phyloP scores from a whole-genome alignment of 148 eudicot species.

The Cornus controversa region DNA sequence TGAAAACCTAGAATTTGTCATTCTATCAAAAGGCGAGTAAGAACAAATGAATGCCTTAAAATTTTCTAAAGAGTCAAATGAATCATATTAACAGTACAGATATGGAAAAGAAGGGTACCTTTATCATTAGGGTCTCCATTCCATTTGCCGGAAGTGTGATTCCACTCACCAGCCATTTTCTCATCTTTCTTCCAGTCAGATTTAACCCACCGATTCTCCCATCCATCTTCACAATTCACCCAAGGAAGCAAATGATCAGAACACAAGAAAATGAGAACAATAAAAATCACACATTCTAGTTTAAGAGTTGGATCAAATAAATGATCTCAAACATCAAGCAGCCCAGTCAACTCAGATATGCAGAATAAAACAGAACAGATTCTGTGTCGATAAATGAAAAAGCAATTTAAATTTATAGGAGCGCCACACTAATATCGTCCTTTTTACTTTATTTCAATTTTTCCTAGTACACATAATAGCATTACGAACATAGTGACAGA shows the following conservation, averaged over 20 bases:
- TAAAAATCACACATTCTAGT: background rate
- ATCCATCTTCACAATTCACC: slow-evolving; percentile 56
- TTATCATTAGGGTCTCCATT: slow-evolving; percentile 82
- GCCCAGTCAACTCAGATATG: too few relatives aligned
- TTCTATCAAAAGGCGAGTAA: background rate
- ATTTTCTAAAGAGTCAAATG: background rate
- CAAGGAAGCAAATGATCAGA: background rate
- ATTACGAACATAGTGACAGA: too few relatives aligned
- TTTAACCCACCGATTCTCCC: slow-evolving; percentile 93
- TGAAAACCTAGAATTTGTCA: too few relatives aligned
- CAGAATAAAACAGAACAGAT: too few relatives aligned
- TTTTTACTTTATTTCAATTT: too few relatives aligned
- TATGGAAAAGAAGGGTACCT: slow-evolving; percentile 36
- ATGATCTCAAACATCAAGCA: background rate
- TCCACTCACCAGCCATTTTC: slow-evolving; percentile 96
- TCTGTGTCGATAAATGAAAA: too few relatives aligned
- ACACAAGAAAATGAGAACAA: background rate
- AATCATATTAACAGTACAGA: background rate
- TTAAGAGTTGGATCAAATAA: background rate
- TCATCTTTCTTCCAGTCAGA: slow-evolving; percentile 98
- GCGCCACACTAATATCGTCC: too few relatives aligned
- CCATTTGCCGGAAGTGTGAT: slow-evolving; percentile 96
- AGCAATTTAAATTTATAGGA: too few relatives aligned
- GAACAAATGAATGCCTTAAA: background rate
- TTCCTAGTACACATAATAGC: too few relatives aligned